Evolutionary conservation across 768 basidiomycete species (phyloP), one percentile per base, ranked within the genome.

Genomic region (Mycena filopes): DNA sequence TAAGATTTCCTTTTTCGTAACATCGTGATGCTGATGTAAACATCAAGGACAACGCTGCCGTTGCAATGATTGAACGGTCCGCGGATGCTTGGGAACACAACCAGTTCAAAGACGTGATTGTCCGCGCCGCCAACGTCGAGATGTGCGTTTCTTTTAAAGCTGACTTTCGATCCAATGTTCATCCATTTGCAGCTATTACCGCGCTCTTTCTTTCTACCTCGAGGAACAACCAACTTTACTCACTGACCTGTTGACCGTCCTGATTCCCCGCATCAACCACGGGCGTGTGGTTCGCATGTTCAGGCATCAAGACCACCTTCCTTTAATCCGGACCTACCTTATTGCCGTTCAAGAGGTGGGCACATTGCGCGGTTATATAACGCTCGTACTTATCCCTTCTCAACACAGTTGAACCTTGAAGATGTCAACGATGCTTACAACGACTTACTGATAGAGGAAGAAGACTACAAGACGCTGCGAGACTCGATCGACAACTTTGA

Each of bases 61-160:
- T 99, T 70, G 95, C 96, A 5, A 99, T 99, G 96, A 98, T 99
- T 76, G 98, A 99, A 77, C 91, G 96, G 21, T 94, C 98, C 2
- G 87, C 94, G n/a, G 95, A 98, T 78, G 95, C 96, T 51, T 99
- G 96, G 96, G 98, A 99, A 61, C 98, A 99, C 81, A 96, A 95
- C 73, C 97, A 98, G 77, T 99, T 99, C 90, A 99, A 99, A 85
- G 98, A 99, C 71, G 91, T 98, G 61, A 87, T 98, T 59, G 94
- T 98, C 74, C 93, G 96, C 64, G 96, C 93, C 23, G 97, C 98
- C 50, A 99, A 99, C 73, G 88, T 99, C 66, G 98, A 99, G 81
- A 98, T 99, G 93, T 93, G 77, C 64, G 88, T 70, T 58, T 53
- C 42, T 7, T 23, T 7, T n/a, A n/a, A n/a, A n/a, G n/a, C n/a